Base-by-base conservation (phyloP, 139 green algal genomes). In the Chlamydomonas incerta region DNA sequence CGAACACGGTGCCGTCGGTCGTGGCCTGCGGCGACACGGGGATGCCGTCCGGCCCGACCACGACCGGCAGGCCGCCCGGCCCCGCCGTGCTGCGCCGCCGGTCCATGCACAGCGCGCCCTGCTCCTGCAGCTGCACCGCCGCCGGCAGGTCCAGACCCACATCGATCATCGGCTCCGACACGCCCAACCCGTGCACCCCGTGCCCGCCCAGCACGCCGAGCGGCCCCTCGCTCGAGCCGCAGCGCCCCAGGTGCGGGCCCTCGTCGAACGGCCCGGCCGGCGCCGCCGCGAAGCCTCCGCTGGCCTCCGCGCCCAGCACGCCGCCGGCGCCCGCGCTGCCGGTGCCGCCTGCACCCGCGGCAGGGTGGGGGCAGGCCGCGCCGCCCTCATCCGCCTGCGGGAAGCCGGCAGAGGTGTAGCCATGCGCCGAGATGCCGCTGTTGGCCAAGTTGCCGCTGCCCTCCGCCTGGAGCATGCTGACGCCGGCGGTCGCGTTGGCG, bases 41-140 rank as follows among this genome's bases (percentile, higher is more conserved):
- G 41, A 50, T 50, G 41, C 41, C 41, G 41, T 50, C 41, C 41
- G 41, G 41, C 41, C 41, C 41, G 6, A 50, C 41, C 41, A 50
- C 41, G 6, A 50, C 41, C 8, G 41, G 41, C 41, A 50, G 41
- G 6, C 41, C 41, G 41, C 41, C 62, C 47, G 63, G 63, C 8
- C 63, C 63, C 26, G 79, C 68, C 20, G 66, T 85, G 18, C 65
- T 76, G 20, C 66, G 66, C 65, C 66, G 47, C n/a, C 79, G 79
- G n/a, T 85, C 66, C 28, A 57, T 37, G 14, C 20, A 0, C 20
- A 41, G 18, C 37, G 72, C 65, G 14, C 34, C 35, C 15, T 75
- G 79, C 18, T 85, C 79, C 66, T 85, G 69, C n/a, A 85, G 63
- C 66, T 85, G 79, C 68, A 85, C 79, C 29, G 66, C 79, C 26